A percentile compares a stretch with the other conserved stretches of the same genome.
Evolutionary conservation across 176 grass and related monocot species (phyloP).

Genomic region (Ampelocalamus luodianensis): DNA sequence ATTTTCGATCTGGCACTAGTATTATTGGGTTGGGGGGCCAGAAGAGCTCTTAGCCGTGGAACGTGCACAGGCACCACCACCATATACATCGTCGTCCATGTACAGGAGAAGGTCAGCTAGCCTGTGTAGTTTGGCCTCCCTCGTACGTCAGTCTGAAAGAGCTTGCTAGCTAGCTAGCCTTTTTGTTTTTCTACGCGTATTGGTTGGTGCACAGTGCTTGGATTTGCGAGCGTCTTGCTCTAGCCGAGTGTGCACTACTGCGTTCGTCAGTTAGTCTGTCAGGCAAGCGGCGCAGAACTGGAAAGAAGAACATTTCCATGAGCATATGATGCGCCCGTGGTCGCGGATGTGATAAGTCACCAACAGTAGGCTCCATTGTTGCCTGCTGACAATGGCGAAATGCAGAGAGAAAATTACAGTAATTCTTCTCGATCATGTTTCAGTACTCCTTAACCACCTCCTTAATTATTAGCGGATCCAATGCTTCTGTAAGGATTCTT

Average conservation of each 20-base stretch:
- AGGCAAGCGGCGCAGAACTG: not conserved
- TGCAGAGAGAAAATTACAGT: not conserved
- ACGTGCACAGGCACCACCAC: constrained; percentile 1
- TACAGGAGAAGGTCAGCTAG: not conserved
- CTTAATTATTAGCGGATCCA: not conserved
- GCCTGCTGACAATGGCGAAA: not conserved
- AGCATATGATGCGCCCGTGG: not conserved
- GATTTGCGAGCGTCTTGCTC: constrained; percentile 13
- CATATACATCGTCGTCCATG: not conserved
- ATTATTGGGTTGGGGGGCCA: not conserved
- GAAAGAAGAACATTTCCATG: not conserved
- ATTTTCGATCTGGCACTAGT: not conserved
- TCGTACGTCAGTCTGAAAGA: not conserved
- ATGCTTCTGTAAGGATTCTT: not conserved
- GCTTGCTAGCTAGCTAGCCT: not conserved
- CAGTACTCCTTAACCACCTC: not conserved
- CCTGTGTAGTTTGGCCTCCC: not conserved
- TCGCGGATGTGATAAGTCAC: not conserved
- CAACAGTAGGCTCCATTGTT: not conserved
- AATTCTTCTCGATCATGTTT: not conserved
- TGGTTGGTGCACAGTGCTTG: not conserved
- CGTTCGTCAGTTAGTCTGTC: not conserved
- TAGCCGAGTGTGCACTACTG: not conserved
- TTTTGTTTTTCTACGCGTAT: not conserved
- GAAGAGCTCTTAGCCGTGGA: not conserved